A percentile compares a stretch with the other conserved stretches of the same genome.
phyloP scores from a whole-genome alignment of 495 filamentous ascomycete genomes.

The Aspergillus nidulans region DNA sequence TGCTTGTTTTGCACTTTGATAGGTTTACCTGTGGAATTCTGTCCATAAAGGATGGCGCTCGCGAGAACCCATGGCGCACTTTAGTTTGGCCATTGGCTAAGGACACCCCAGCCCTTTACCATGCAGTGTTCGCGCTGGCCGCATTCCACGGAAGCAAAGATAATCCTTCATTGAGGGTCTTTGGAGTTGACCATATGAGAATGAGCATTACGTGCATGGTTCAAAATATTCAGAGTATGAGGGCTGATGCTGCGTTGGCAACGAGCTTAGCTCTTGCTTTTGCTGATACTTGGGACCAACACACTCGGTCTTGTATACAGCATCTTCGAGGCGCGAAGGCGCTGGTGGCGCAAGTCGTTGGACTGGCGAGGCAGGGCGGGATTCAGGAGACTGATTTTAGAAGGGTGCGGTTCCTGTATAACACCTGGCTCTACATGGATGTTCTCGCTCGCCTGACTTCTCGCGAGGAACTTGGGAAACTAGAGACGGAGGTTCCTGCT shows the following conservation, averaged over 20 bases:
- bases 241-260: slow-evolving; percentile 62
- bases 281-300: slow-evolving; percentile 73
- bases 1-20: slow-evolving; percentile 65
- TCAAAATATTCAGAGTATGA: slow-evolving; percentile 57
- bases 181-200: slow-evolving; percentile 72
- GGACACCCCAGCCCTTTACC: slow-evolving; percentile 64
- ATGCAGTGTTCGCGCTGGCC: slow-evolving; percentile 72
- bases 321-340: slow-evolving; percentile 68
- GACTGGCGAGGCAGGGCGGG: slow-evolving; percentile 29
- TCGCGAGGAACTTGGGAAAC: slow-evolving; percentile 53
- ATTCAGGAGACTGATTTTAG: slow-evolving; percentile 41
- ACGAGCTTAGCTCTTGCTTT: slow-evolving; percentile 73
- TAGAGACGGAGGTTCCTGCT: slow-evolving; percentile 47
- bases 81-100: slow-evolving; percentile 68
- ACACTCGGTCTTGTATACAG: slow-evolving; percentile 69
- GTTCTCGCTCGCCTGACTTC: slow-evolving; percentile 73
- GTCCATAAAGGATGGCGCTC: slow-evolving; percentile 65
- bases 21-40: slow-evolving; percentile 71
- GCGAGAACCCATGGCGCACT: slow-evolving; percentile 75
- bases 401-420: slow-evolving; percentile 66
- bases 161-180: slow-evolving; percentile 51
- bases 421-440: slow-evolving; percentile 80
- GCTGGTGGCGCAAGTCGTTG: slow-evolving; percentile 57
- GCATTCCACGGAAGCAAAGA: slow-evolving; percentile 69
- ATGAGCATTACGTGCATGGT: slow-evolving; percentile 56